Percentiles rank a stretch among this genome's conserved stretches.
phyloP scores from a whole-genome alignment of 257 asterid genomes.

The Solanum sejunctum region DNA sequence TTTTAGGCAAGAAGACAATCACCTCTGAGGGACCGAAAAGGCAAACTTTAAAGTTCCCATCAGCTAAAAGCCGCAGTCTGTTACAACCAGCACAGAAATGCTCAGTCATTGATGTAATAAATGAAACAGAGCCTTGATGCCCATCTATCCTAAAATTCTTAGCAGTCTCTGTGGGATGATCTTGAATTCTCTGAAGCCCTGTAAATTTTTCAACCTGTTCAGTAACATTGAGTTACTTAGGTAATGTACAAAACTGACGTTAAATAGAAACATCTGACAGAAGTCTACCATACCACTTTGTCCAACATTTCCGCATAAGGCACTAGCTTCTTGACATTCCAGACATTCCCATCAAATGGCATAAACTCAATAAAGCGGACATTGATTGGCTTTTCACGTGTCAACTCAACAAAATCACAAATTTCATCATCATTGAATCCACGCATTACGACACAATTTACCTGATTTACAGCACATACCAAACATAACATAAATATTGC shows the following conservation, averaged over 20 bases:
- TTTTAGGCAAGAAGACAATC: not conserved
- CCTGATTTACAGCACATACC: constrained; percentile 33
- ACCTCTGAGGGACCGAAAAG: constrained; percentile 99
- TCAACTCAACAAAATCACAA: constrained; percentile 82
- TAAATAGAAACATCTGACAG: constrained; percentile 1
- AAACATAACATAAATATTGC: not conserved
- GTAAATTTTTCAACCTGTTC: constrained; percentile 65
- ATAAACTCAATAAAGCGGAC: constrained; percentile 92
- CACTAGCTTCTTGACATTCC: constrained; percentile 97
- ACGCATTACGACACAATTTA: constrained; percentile 96
- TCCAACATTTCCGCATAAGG: constrained; percentile 90
- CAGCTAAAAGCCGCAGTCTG: constrained; percentile 84
- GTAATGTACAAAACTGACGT: not conserved
- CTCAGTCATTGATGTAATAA: constrained; percentile 94
- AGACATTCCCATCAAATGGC: constrained; percentile 98
- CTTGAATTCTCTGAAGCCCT: constrained; percentile 64
- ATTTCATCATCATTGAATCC: constrained; percentile 98
- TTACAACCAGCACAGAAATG: constrained; percentile 98
- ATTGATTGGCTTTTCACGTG: constrained; percentile 86
- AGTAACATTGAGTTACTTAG: constrained; percentile 26
- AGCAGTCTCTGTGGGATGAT: constrained; percentile 88
- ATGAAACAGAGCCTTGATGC: constrained; percentile 82
- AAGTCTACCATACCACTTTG: constrained; percentile 76
- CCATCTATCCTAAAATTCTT: constrained; percentile 84
- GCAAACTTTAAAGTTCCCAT: constrained; percentile 98